phyloP scores from a whole-genome alignment of 2,329 filamentous ascomycete species.

The Penicillium sp. region DNA sequence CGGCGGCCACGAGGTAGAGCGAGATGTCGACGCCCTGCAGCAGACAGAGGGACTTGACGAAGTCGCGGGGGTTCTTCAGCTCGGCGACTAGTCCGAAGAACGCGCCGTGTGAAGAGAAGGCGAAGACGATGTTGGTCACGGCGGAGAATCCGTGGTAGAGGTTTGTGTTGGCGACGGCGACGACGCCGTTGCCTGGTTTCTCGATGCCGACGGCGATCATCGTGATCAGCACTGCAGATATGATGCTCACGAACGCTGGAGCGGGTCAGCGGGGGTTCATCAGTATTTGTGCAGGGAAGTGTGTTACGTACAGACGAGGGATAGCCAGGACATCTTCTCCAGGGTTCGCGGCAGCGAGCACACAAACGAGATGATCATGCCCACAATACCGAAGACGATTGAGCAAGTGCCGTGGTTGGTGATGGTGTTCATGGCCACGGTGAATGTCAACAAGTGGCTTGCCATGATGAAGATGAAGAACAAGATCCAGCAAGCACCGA shows the following conservation, averaged over 20 bases:
- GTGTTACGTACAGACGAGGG: constrained; percentile 49
- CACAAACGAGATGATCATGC: constrained; percentile 57
- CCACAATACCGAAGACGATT: constrained; percentile 62
- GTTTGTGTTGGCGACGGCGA: constrained; percentile 42
- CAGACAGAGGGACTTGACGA: constrained; percentile 60
- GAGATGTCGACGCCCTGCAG: constrained; percentile 59
- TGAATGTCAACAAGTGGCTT: constrained; percentile 69
- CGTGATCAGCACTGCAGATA: constrained; percentile 62
- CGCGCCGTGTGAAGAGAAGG: constrained; percentile 66
- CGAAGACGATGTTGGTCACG: constrained; percentile 67
- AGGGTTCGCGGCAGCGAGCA: constrained; percentile 62
- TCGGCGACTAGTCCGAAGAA: constrained; percentile 67
- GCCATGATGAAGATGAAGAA: constrained; percentile 68
- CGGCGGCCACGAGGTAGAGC: constrained; percentile 64
- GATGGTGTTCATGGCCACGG: constrained; percentile 65
- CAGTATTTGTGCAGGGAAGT: not conserved
- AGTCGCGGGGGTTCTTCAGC: constrained; percentile 59
- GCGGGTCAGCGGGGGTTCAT: not conserved
- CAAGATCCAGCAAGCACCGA: constrained; percentile 60
- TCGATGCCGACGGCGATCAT: constrained; percentile 63
- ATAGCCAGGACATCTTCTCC: constrained; percentile 61
- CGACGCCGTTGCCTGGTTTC: constrained; percentile 40
- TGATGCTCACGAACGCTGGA: constrained; percentile 61
- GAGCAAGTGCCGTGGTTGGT: constrained; percentile 62
- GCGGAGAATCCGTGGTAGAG: constrained; percentile 59